Evolutionary conservation across 257 asterid species (phyloP).

Genomic region (Nicotiana undulata): DNA sequence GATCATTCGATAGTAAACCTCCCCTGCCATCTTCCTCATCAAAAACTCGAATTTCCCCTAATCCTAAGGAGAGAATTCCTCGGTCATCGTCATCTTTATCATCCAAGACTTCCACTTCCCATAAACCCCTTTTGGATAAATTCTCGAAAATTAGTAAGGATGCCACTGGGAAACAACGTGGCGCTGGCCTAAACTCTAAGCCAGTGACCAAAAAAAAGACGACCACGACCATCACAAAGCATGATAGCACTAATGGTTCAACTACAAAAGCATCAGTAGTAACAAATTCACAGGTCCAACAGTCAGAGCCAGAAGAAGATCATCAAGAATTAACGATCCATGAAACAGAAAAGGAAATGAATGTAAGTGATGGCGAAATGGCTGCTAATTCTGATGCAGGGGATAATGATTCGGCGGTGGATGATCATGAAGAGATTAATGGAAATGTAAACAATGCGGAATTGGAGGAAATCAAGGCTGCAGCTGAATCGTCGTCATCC

Average conservation of each 20-base stretch:
- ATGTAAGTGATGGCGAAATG: slow-evolving; percentile 9
- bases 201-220: slow-evolving; percentile 24
- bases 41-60: slow-evolving; percentile 34
- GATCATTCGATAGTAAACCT: slow-evolving; percentile 51
- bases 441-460: slow-evolving; percentile 12
- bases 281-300: slow-evolving; percentile 13
- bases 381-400: neutral
- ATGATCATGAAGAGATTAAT: slow-evolving; percentile 7
- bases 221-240: slow-evolving; percentile 15
- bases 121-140: slow-evolving; percentile 23
- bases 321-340: slow-evolving; percentile 27
- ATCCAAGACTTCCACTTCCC: slow-evolving; percentile 10
- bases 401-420: slow-evolving; percentile 8
- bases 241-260: slow-evolving; percentile 5
- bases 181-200: slow-evolving; percentile 19
- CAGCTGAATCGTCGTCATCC: slow-evolving; percentile 4
- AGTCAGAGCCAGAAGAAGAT: slow-evolving; percentile 24
- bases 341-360: slow-evolving; percentile 1
- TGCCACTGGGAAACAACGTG: slow-evolving; percentile 19
- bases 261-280: slow-evolving; percentile 12
- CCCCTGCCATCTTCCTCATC: slow-evolving; percentile 28
- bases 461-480: slow-evolving; percentile 17
- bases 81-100: slow-evolving; percentile 34
- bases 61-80: slow-evolving; percentile 18
- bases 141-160: slow-evolving; percentile 28